Percentiles rank a stretch among this genome's conserved stretches.
These are phyloP conservation scores for Tylopilus vinaceipallidus DNA, from an alignment of 768 basidiomycete genomes.

Conservation along the genomic window DNA sequence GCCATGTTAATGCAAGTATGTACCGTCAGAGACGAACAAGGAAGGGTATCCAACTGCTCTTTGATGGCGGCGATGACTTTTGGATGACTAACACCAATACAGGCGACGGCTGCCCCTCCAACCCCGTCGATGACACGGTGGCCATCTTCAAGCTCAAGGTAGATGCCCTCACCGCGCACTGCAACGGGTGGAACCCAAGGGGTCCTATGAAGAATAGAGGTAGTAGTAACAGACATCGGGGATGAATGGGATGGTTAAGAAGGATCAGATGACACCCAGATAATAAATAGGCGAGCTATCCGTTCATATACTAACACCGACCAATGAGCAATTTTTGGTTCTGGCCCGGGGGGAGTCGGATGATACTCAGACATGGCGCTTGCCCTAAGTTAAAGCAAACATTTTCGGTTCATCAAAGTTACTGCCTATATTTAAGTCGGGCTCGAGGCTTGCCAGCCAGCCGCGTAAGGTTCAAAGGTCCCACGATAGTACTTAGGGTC, in stretches of 20 bases:
- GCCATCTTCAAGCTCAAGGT: constrained; percentile 71
- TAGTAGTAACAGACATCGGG: constrained; percentile 19
- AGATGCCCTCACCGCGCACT: constrained; percentile 61
- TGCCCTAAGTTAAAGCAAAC: too few species aligned
- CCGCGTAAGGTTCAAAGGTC: too few species aligned
- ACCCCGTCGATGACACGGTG: constrained; percentile 70
- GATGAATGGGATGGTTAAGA: background rate
- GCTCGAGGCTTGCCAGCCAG: too few species aligned
- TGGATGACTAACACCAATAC: constrained; percentile 73
- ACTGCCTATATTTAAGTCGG: too few species aligned
- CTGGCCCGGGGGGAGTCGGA: too few species aligned
- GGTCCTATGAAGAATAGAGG: constrained; percentile 62
- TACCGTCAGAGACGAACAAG: constrained; percentile 60
- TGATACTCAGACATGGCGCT: too few species aligned
- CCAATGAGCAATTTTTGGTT: too few species aligned
- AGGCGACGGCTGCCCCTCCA: constrained; percentile 83
- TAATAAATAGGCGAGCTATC: background rate
- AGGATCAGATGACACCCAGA: background rate
- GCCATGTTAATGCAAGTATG: background rate
- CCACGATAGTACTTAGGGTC: too few species aligned
- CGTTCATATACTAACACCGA: background rate
- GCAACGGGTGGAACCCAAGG: constrained; percentile 76
- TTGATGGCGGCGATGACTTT: constrained; percentile 72
- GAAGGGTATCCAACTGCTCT: constrained; percentile 73
- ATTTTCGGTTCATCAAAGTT: too few species aligned